phyloP scores from a whole-genome alignment of 148 eudicot genomes.

The Amaranthus palmeri region DNA sequence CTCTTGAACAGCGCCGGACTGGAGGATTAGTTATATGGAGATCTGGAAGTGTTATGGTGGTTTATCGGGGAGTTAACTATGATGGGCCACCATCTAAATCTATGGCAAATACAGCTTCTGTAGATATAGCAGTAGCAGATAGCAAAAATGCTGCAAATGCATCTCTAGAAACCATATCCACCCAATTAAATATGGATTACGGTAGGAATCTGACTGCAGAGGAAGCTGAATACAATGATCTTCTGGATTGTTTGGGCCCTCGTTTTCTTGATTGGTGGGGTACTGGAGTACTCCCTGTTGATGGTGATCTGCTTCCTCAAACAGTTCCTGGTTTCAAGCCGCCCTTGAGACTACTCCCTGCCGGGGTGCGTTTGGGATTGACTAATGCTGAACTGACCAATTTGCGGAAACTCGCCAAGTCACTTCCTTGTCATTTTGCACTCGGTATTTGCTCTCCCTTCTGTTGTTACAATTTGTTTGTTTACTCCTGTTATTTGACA shows the following conservation, averaged over 20 bases:
- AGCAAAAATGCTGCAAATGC: slow-evolving; percentile 25
- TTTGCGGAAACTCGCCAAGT: slow-evolving; percentile 76
- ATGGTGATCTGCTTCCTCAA: slow-evolving; percentile 92
- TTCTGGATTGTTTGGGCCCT: slow-evolving; percentile 87
- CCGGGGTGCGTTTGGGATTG: slow-evolving; percentile 70
- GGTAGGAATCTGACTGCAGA: slow-evolving; percentile 57
- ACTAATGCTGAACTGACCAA: slow-evolving; percentile 85
- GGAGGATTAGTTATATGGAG: slow-evolving; percentile 92
- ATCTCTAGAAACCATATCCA: slow-evolving; percentile 24
- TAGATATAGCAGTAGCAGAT: slow-evolving; percentile 21
- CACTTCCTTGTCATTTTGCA: slow-evolving; percentile 99
- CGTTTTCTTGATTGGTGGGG: slow-evolving; percentile 99
- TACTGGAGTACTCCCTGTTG: slow-evolving; percentile 87
- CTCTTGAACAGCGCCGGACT: slow-evolving; percentile 71
- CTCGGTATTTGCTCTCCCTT: slow-evolving; percentile 51
- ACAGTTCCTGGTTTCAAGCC: slow-evolving; percentile 76
- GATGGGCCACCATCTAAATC: slow-evolving; percentile 57
- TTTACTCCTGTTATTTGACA: slow-evolving; percentile 9
- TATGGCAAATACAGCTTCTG: slow-evolving; percentile 50
- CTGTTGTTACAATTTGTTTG: slow-evolving; percentile 13
- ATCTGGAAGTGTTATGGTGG: slow-evolving; percentile 98
- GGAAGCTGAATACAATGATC: slow-evolving; percentile 59
- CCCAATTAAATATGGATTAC: slow-evolving; percentile 26
- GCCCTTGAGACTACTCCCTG: slow-evolving; percentile 87
- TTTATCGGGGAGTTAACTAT: slow-evolving; percentile 77